Evolutionary conservation across 2,329 filamentous ascomycete genomes (phyloP), one percentile per base, ranked within the genome.

Genomic region (Epichloe amarillans): DNA sequence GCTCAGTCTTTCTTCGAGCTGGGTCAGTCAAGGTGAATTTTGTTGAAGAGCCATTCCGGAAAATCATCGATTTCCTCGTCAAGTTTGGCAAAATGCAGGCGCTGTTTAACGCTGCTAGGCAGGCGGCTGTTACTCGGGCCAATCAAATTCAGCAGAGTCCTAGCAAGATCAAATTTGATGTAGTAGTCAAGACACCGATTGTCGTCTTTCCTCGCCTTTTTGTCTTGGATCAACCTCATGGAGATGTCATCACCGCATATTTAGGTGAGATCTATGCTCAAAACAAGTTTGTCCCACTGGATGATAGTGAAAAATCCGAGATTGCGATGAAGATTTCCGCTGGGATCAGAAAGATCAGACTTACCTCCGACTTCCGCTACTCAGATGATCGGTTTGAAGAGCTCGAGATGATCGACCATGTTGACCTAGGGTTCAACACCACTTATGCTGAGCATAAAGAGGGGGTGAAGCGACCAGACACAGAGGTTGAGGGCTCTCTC

Each of bases 31-130:
- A 95, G 69, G 76, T 98, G 63, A 97, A 96, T 64, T 98, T 99
- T 64, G 71, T 97, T 4, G 91, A 96, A 54, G 94, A 98, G 65
- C 93, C 93, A 0, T 96, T 97, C 73, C 82, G 93, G 49, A 97
- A 97, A 69, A 97, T 99, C 56, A 88, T 98, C 67, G 88, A 94
- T 58, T 99, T 98, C 66, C 74, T 95, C 42, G 89, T 99, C 65
- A 98, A 98, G 61, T 99, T 99, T 65, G 93, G 94, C 54, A 95
- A 95, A 69, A 99, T 99, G 93, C 93, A 98, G 67, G 91, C 93
- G 21, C 86, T 98, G 49, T 98, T 95, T 73, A 98, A 99, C 62
- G 91, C 93, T 41, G 93, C 94, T 12, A 82, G 94, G 36, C 88
- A 95, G 67, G 94, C 91, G 39, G 93, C 94, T 3, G 88, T 93